Base-by-base conservation (phyloP, 345 rosid species). In the Eucalyptus virginea region DNA sequence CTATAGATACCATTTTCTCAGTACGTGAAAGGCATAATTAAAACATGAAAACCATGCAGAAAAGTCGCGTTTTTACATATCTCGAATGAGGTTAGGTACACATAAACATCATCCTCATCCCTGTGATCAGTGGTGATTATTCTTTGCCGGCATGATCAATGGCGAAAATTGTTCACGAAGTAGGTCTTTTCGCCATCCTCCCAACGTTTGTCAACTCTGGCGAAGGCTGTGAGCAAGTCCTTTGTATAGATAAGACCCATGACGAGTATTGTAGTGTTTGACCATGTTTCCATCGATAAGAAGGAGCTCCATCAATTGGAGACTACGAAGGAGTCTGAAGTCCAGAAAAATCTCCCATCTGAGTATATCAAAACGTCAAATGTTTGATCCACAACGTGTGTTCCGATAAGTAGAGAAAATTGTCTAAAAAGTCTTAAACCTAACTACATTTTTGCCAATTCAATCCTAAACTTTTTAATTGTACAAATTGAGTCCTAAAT, bases 401-500 rank as follows among this genome's bases (percentile, higher is more conserved):
- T 18, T 32, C 23, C 11, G 77, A 65, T 2, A 8, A 65, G 40
- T 65, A 67, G 23, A 51, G 2, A 51, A 51, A 18, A 51, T 18
- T 51, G 9, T 18, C 54, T 51, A 18, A 51, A 17, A 51, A 51
- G 1, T 51, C 26, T 52, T 52, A 21, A 52, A 52, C 11, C 26
- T 52, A 52, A 21, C 0, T 52, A 2, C 21, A 21, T 21, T 52
- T 52, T 52, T 52, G 5, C 1, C 26, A 21, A 52, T 52, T 52
- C 11, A 52, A 52, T 52, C 0, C 0, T 52, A 52, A 3, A 21
- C 4, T 2, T 52, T 3, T 8, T 52, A 3, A 52, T 52, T 21
- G 0, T 52, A 1, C 11, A 52, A 52, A 52, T 21, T 52, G 26
- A 52, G 26, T 52, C 26, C 11, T 52, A 52, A 21, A 52, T 52